A percentile compares a stretch with the other conserved stretches of the same genome.
These are phyloP conservation scores for Beauveria australis DNA, from an alignment of 2,329 filamentous ascomycete genomes.

Conservation along the genomic window DNA sequence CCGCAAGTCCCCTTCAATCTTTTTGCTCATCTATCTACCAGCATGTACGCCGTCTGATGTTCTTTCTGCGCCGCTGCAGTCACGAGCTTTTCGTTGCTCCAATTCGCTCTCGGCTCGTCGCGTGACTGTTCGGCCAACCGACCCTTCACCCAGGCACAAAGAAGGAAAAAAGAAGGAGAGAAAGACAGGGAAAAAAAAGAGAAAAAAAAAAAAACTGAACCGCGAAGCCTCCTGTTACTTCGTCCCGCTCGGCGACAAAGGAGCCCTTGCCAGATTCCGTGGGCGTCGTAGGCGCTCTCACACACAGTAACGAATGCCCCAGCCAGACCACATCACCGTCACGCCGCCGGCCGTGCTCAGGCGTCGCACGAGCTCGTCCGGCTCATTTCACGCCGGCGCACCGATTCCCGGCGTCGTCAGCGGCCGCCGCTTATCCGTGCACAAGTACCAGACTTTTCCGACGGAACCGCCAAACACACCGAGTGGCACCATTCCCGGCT, in stretches of 20 bases:
- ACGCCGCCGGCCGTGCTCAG: not conserved
- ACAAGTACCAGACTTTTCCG: conserved; percentile 76
- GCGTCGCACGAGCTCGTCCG: conserved; percentile 25
- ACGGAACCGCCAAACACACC: conserved; percentile 63
- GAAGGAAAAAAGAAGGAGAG: not conserved
- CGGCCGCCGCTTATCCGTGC: conserved; percentile 31
- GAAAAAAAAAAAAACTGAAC: not conserved
- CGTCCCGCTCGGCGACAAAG: not conserved
- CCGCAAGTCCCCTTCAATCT: not conserved
- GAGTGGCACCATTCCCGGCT: conserved; percentile 36
- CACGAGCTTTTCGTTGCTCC: not conserved
- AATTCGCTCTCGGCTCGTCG: not conserved
- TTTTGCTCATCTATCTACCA: not conserved
- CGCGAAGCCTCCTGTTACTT: not conserved
- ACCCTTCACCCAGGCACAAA: not conserved
- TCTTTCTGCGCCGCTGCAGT: not conserved
- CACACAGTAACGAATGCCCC: conserved; percentile 6
- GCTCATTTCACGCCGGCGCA: conserved; percentile 45
- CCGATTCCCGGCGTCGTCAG: conserved; percentile 32
- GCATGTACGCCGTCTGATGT: not conserved
- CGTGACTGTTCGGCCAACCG: not conserved
- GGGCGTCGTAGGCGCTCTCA: not conserved
- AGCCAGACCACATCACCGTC: conserved; percentile 7
- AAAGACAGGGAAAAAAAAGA: not conserved
- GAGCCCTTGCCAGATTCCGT: not conserved